A percentile compares a stretch with the other conserved stretches of the same genome.
Evolutionary conservation across 192 early-diverging fungal genomes (phyloP).

Genomic region (Allomyces arbusculus): DNA sequence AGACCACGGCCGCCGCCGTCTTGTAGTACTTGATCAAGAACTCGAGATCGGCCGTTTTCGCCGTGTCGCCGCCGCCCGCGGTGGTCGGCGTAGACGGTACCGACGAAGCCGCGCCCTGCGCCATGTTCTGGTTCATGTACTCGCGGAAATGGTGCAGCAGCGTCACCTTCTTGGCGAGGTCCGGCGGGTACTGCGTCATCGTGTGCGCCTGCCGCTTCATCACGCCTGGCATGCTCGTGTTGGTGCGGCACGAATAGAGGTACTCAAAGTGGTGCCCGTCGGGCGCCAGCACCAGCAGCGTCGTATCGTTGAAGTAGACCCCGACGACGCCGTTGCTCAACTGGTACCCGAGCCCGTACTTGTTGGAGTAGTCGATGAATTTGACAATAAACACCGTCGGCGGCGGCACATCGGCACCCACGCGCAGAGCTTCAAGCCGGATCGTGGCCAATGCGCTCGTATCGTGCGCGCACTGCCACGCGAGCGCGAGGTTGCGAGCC

Average conservation of each 20-base stretch:
- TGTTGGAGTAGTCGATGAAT: conserved; percentile 69
- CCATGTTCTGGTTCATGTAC: conserved; percentile 2
- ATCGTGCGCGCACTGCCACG: neutral
- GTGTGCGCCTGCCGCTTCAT: conserved; percentile 5
- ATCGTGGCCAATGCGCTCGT: neutral
- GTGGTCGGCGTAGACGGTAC: neutral
- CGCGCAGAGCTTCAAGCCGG: neutral
- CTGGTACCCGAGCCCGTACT: conserved; percentile 77
- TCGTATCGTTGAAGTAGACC: conserved; percentile 75
- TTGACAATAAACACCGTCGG: conserved; percentile 52
- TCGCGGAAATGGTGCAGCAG: conserved; percentile 3
- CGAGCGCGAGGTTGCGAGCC: neutral
- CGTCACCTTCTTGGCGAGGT: conserved; percentile 5
- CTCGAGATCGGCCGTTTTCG: neutral
- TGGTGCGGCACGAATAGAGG: conserved; percentile 1
- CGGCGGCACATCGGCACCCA: conserved; percentile 1
- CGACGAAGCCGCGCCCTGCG: too few species aligned
- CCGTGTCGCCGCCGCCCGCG: neutral
- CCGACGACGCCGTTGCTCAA: conserved; percentile 67
- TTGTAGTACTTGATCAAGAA: neutral
- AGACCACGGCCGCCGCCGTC: neutral
- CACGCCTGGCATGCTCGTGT: neutral
- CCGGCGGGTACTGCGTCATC: conserved; percentile 2
- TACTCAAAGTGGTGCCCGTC: conserved; percentile 13
- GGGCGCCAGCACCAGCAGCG: conserved; percentile 41